Base-by-base conservation (phyloP, 169 alveolate species). In the Fabrea salina region DNA sequence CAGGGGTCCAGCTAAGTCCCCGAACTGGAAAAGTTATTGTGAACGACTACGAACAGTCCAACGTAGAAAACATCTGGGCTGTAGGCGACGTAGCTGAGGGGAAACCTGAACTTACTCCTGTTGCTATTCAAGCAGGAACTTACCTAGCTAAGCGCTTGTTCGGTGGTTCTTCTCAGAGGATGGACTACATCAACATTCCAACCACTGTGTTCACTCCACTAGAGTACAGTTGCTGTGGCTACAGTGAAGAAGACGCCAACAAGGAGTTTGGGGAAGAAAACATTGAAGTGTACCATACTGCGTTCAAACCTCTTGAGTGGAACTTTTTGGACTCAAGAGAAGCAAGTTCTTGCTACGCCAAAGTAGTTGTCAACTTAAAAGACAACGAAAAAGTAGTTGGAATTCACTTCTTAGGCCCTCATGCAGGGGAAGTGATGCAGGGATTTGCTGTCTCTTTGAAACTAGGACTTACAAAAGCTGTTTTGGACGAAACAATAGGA, bases 361-460 rank as follows among this genome's bases (percentile, higher is more conserved):
- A 98, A 85, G 89, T 98, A 22, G 79, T 98, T 54, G 97, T 97
- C 61, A 83, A 90, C 75, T 95, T 86, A 80, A 87, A 89, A 75
- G 98, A 96, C 35, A 92, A 92, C 64, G 88, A 92, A 64, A 85
- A 83, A 83, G 98, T 97, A 8, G 89, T 97, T 19, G 99, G 99
- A 39, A 87, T 97, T 85, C 99, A 98, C 86, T 96, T 93, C 72
- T 98, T 98, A 47, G 98, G 99, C 13, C 99, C 99, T 6, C 92
- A 97, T 89, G 99, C 99, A 7, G 99, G 99, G 4, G 99, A 98
- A 88, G 95, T 97, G 2, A 95, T 98, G 35, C 99, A 97, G 94
- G 99, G 99, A 16, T 85, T 96, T 79, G 97, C 99, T 11, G 91
- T 97, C 35, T 99, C 99, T 19, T 80, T 98, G 82, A 94, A 95